Evolutionary conservation across 2,329 filamentous ascomycete species (phyloP), one percentile per base, ranked within the genome.

Genomic region (Nothopassalora personata): DNA sequence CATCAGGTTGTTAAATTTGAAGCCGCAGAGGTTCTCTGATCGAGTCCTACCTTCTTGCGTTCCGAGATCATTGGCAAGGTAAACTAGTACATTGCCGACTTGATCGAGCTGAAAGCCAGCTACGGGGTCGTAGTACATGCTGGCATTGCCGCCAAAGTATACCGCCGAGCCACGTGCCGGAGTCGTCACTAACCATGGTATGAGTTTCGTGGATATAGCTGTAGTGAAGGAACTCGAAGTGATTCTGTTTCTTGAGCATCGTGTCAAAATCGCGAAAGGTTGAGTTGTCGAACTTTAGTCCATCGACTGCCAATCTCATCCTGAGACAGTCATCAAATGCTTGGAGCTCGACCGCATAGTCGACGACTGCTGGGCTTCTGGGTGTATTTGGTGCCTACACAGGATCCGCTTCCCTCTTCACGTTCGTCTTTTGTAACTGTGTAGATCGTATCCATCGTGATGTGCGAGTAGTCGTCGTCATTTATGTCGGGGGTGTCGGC

Each of bases 361-460:
- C 59, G 52, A 68, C 53, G n/a, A 64, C 54, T 0, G 67, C 67
- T 3, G 67, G 66, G 7, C 64, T 36, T 63, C 45, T 66, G 66
- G 11, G 19, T 53, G 33, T 58, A 60, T 1, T 53, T 13, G 4
- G 27, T 60, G 11, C 64, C 66, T 15, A 55, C 50, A 48, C 59
- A 60, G 28, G 36, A 51, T n/a, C 56, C 47, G 47, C 48, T 33
- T 5, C 27, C 19, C 18, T 52, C 7, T n/a, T 43, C 46, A 23
- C 7, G 46, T 34, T 30, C 27, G 8, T 57, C 53, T n/a, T 52
- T 11, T 5, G 57, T 52, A 3, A 46, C 50, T 2, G 51, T 64
- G 30, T 49, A 65, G 1, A 60, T 23, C 6, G 65, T 45, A 9
- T 57, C 56, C 63, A 66, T 64, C 23, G 53, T 58, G 46, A 65